phyloP scores from a whole-genome alignment of 75 land plant genomes.

The Gnetum montanum region DNA sequence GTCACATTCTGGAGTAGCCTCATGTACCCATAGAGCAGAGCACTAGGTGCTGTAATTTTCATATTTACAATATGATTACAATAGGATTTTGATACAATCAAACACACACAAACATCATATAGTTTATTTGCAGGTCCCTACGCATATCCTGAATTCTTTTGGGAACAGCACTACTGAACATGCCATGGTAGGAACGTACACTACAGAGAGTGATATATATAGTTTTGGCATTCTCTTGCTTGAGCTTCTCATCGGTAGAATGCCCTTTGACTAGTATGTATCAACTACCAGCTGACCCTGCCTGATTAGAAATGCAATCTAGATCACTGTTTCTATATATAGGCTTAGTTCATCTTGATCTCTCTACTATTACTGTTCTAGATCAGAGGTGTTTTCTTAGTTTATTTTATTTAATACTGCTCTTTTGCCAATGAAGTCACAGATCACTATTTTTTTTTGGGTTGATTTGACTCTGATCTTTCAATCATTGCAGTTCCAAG shows the following conservation, averaged over 20 bases:
- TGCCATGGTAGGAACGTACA: slow-evolving; percentile 82
- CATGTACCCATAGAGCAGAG: slow-evolving; percentile 68
- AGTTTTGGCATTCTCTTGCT: slow-evolving; percentile 95
- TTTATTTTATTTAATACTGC: not conserved
- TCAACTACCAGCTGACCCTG: too few species aligned
- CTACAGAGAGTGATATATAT: slow-evolving; percentile 91
- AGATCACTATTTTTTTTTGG: not conserved
- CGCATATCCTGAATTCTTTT: slow-evolving; percentile 67
- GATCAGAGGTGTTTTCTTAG: not conserved
- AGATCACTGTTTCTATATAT: too few species aligned
- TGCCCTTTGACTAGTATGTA: slow-evolving; percentile 77
- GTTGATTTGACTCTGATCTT: not conserved
- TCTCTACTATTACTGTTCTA: too few species aligned
- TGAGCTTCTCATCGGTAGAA: slow-evolving; percentile 83
- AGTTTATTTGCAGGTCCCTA: slow-evolving; percentile 33
- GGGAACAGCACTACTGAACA: slow-evolving; percentile 96
- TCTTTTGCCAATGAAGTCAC: not conserved
- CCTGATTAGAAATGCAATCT: too few species aligned
- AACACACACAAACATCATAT: not conserved
- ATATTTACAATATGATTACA: not conserved
- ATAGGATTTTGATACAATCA: not conserved
- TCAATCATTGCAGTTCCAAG: slow-evolving; percentile 27
- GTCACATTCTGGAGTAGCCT: slow-evolving; percentile 85
- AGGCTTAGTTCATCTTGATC: too few species aligned
- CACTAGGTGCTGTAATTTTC: slow-evolving; percentile 39